Base-by-base conservation (phyloP, 495 filamentous ascomycete genomes). In the Amniculicola lignicola region DNA sequence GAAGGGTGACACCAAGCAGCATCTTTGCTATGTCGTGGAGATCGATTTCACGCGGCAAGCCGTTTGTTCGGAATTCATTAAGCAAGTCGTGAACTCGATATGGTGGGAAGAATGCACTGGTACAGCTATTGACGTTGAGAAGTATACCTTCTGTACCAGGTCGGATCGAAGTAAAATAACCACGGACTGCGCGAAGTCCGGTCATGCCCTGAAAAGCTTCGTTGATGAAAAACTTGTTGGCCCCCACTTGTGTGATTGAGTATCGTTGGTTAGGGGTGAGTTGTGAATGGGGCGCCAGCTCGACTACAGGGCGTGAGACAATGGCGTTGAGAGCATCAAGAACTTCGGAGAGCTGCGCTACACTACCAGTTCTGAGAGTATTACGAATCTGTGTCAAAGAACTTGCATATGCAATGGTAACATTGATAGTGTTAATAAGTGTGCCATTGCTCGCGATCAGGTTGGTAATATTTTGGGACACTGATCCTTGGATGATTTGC, bases 121-220 rank as follows among this genome's bases (percentile, higher is more conserved):
- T 56, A 16, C 15, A 22, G 12, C 43, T 48, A 44, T 56, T 56
- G 27, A 56, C 43, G 36, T 56, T 56, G 12, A 56, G 27, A 24
- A 56, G 52, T 12, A 18, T 4, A 10, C 18, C 22, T 11, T 16
- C 15, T 15, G 11, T 22, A 9, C 24, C 28, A 2, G 52, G 40
- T 23, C 52, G 23, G 31, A 48, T 24, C 2, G 40, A 46, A 3
- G 42, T 31, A 39, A 49, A 56, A 22, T 56, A 56, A 19, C 52
- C 52, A 11, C 52, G 52, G 19, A 12, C 15, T 10, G 52, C 52
- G 14, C 24, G 19, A 11, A 56, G 42, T 5, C 29, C 47, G n/a
- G 6, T 22, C 47, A 51, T 51, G 5, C 14, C 6, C 3, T 16
- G 18, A 18, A 25, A 39, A 23, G 18, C 47, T 9, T n/a, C 18